These are phyloP conservation scores for Syncephalastrum monosporum DNA, from an alignment of 371 early-diverging fungal species.

Conservation along the genomic window DNA sequence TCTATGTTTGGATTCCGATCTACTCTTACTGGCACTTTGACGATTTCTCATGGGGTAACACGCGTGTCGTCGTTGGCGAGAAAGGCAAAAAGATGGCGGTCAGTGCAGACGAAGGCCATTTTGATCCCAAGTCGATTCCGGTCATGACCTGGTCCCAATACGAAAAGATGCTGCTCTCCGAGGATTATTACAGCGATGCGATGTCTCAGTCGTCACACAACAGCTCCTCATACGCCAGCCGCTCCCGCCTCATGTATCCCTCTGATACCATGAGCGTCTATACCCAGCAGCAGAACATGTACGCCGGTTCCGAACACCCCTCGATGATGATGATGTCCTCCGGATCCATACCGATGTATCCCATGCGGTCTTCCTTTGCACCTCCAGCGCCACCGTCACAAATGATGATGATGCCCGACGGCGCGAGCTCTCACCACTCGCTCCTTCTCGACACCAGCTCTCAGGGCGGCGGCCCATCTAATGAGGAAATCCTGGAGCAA, in stretches of 20 bases:
- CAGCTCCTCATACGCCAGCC: conserved; percentile 26
- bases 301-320: too few species aligned
- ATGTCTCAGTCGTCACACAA: conserved; percentile 29
- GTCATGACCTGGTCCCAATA: conserved; percentile 90
- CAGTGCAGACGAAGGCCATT: conserved; percentile 58
- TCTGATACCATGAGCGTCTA: conserved; percentile 24
- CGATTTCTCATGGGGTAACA: conserved; percentile 86
- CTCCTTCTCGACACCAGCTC: conserved; percentile 35
- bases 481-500: conserved; percentile 76
- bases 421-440: conserved; percentile 26
- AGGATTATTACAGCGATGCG: conserved; percentile 35
- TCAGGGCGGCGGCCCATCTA: conserved; percentile 35
- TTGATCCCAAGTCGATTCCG: conserved; percentile 65
- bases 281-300: conserved; percentile 9
- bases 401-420: background rate
- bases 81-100: conserved; percentile 46
- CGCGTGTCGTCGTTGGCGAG: conserved; percentile 75
- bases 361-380: conserved; percentile 27
- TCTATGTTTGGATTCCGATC: conserved; percentile 54
- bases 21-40: conserved; percentile 90
- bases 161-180: conserved; percentile 55
- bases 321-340: conserved; percentile 31
- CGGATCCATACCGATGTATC: conserved; percentile 29
- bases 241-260: conserved; percentile 5
- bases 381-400: too few species aligned